Base-by-base conservation (phyloP, 805 yeast species). In the Metschnikowia proteae region DNA sequence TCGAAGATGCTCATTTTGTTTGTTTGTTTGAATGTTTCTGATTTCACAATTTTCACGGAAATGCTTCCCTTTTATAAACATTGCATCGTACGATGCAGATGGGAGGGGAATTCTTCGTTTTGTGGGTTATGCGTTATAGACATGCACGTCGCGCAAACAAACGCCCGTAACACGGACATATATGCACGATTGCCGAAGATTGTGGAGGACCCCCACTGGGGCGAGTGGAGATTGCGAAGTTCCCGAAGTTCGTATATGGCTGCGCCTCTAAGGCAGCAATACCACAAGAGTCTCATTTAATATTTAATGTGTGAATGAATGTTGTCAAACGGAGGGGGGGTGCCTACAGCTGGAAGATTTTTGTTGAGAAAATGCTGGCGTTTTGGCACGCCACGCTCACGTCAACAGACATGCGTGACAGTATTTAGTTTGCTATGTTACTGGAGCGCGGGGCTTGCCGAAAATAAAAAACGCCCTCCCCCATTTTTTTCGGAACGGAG, bases 1-100 rank as follows among this genome's bases (percentile, higher is more conserved):
- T 59, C 60, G 33, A 59, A 52, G 26, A 59, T 50, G 30, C 58
- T 54, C 61, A 58, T 59, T 13, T 6, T 42, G 30, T 33, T 7
- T 5, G 17, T 17, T 17, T 17, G 17, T 17, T 17, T 17, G 17
- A 17, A 17, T 17, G 17, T 1, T 17, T 17, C 2, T 17, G 17
- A 17, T 17, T 17, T 17, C 17, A 17, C 17, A 7, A 33, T 3
- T 13, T 33, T n/a, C 6, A 13, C 4, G 29, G 41, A 25, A 5
- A n/a, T n/a, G 11, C 36, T 30, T 31, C 27, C 43, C n/a, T 31
- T 40, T 40, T 40, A 40, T 40, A 40, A 28, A 6, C 13, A 23
- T n/a, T 6, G 27, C 25, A 30, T 22, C 5, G 35, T 11, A 6
- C 25, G 39, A 25, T 3, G 22, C 28, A n/a, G n/a, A n/a, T 25